phyloP scores from a whole-genome alignment of 1,139 yeast genomes.

The Yamadazyma epiphylla region DNA sequence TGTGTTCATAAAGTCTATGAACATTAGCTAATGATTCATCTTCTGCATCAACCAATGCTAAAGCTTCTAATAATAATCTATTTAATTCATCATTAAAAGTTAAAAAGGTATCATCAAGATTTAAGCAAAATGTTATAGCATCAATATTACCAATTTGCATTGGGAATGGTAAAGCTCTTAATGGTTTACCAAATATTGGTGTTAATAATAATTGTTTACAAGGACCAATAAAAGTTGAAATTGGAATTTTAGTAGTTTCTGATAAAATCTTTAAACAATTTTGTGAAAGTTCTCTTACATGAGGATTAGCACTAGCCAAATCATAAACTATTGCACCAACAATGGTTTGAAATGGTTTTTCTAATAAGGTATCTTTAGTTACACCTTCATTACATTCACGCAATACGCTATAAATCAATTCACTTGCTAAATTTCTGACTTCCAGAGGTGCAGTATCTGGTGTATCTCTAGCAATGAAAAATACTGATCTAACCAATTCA shows the following conservation, averaged over 20 bases:
- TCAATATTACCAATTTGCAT: constrained; percentile 99
- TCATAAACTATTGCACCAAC: constrained; percentile 89
- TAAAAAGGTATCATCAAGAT: constrained; percentile 75
- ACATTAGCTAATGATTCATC: constrained; percentile 91
- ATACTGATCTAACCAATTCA: constrained; percentile 80
- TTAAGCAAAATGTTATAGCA: constrained; percentile 87
- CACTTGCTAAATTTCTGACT: constrained; percentile 69
- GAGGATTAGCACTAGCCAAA: constrained; percentile 80
- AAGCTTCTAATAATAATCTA: constrained; percentile 80
- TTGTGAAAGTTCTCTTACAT: constrained; percentile 81
- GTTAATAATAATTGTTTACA: constrained; percentile 79
- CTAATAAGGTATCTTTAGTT: constrained; percentile 55
- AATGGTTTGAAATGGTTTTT: constrained; percentile 78
- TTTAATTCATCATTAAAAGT: constrained; percentile 86
- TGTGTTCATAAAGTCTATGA: constrained; percentile 78
- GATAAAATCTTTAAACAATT: constrained; percentile 65
- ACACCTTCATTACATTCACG: constrained; percentile 61
- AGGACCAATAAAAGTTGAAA: constrained; percentile 74
- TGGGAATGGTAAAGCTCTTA: constrained; percentile 94
- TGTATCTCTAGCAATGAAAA: constrained; percentile 87
- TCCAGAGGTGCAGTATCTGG: constrained; percentile 84
- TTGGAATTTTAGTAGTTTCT: constrained; percentile 63
- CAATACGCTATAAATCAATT: constrained; percentile 59
- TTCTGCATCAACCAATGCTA: constrained; percentile 95
- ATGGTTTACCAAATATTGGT: constrained; percentile 94